Conservation (phyloP, 352 stramenopile species). For the Phytophthora crassamura region DNA sequence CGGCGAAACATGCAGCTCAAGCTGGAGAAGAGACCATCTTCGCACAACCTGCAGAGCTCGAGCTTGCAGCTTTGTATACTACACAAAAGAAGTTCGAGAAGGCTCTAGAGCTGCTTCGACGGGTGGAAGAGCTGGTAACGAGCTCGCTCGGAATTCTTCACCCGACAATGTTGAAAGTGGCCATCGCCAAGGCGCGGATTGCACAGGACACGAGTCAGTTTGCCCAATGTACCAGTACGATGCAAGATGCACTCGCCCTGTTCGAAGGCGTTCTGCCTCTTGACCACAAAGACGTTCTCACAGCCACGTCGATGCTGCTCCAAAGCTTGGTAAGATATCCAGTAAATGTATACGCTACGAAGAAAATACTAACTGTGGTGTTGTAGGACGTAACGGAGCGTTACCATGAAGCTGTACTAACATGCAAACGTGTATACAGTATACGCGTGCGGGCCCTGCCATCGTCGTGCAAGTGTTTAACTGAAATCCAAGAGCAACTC, state of each 20-base stretch:
- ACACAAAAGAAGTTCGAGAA: conserved; percentile 65
- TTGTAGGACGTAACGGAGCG: conserved; percentile 18
- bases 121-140: conserved; percentile 36
- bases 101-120: conserved; percentile 42
- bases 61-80: conserved; percentile 64
- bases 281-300: conserved; percentile 57
- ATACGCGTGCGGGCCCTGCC: conserved; percentile 17
- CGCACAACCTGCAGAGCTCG: conserved; percentile 52
- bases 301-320: conserved; percentile 47
- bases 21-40: conserved; percentile 53
- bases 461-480: conserved; percentile 20
- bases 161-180: conserved; percentile 66
- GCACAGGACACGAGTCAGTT: conserved; percentile 40
- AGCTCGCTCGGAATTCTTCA: conserved; percentile 53
- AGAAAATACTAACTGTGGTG: not conserved
- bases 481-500: conserved; percentile 29
- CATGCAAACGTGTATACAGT: conserved; percentile 29
- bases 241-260: conserved; percentile 40
- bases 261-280: conserved; percentile 46
- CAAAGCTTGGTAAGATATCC: conserved; percentile 46
- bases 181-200: conserved; percentile 47
- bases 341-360: conserved; percentile 18
- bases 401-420: conserved; percentile 36
- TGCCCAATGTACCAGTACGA: conserved; percentile 20
- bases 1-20: conserved; percentile 50